Conservation (phyloP, 371 early-diverging fungal genomes). For the Catenaria anguillulae region DNA sequence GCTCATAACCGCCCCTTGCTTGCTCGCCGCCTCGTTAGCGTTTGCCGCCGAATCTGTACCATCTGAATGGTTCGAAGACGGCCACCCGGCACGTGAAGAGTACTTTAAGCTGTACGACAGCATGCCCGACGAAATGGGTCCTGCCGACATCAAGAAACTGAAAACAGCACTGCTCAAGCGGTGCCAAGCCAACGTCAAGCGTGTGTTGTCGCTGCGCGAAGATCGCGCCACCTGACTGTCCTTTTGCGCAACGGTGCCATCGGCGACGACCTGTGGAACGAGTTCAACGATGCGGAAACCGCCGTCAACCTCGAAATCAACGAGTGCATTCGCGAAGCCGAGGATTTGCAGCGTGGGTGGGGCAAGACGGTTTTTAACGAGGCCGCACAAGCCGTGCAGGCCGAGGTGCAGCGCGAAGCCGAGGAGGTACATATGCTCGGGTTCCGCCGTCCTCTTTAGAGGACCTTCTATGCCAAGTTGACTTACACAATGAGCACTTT, state of each 20-base stretch:
- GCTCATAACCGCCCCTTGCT: too few species aligned
- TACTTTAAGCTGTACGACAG: constrained; percentile 1
- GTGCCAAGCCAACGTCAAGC: constrained; percentile 65
- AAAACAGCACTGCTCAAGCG: constrained; percentile 65
- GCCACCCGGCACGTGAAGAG: constrained; percentile 3
- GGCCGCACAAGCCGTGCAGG: constrained; percentile 36
- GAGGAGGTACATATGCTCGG: too few species aligned
- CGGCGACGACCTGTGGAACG: constrained; percentile 73
- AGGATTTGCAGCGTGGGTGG: constrained; percentile 71
- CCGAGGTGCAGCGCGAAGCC: background rate
- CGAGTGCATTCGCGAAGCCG: constrained; percentile 62
- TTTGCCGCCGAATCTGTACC: too few species aligned
- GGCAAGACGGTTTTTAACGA: constrained; percentile 67
- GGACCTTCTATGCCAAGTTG: too few species aligned
- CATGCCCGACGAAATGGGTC: background rate
- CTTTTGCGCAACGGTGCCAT: constrained; percentile 70
- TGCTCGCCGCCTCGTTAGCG: too few species aligned
- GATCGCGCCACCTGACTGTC: constrained; percentile 62
- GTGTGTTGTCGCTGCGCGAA: constrained; percentile 56
- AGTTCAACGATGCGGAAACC: constrained; percentile 62
- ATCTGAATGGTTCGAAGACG: background rate
- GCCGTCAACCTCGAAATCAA: constrained; percentile 68
- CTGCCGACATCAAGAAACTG: constrained; percentile 22
- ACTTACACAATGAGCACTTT: too few species aligned
- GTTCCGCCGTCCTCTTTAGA: too few species aligned